Percentiles rank a stretch among this genome's conserved stretches.
Evolutionary conservation across 2,329 filamentous ascomycete species (phyloP).

Genomic region (Stemphylium beticola): DNA sequence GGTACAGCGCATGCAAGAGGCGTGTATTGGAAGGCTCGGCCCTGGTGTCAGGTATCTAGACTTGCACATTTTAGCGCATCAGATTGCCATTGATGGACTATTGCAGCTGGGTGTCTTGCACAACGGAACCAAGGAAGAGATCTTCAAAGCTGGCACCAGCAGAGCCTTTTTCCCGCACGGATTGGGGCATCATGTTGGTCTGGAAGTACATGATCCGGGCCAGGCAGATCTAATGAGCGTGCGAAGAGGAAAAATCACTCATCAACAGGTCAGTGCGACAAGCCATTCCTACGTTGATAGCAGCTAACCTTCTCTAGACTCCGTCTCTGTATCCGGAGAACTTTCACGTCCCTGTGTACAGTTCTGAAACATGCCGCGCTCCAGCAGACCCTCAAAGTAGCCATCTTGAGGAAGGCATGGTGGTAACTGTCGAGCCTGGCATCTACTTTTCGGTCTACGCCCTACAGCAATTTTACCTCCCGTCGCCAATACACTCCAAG

Average conservation of each 20-base stretch:
- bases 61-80: conserved; percentile 74
- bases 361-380: conserved; percentile 36
- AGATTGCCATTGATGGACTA: conserved; percentile 74
- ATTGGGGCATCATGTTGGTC: conserved; percentile 86
- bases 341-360: conserved; percentile 43
- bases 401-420: conserved; percentile 60
- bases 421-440: conserved; percentile 63
- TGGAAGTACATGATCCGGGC: conserved; percentile 82
- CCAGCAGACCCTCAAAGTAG: conserved; percentile 42
- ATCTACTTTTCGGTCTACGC: conserved; percentile 90
- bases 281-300: not conserved
- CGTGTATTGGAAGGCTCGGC: conserved; percentile 71
- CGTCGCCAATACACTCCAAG: conserved; percentile 72
- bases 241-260: conserved; percentile 27
- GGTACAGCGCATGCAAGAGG: conserved; percentile 80
- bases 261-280: conserved; percentile 29
- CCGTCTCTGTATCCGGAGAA: conserved; percentile 42
- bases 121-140: conserved; percentile 69
- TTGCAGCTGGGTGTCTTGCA: conserved; percentile 73
- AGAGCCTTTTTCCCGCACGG: conserved; percentile 92
- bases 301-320: conserved; percentile 26
- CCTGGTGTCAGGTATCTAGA: conserved; percentile 74
- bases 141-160: conserved; percentile 79
- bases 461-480: conserved; percentile 74
- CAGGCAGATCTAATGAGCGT: conserved; percentile 45